Percentiles rank a stretch among this genome's conserved stretches.
These are phyloP conservation scores for Colletotrichum godetiae DNA, from an alignment of 2,329 filamentous ascomycete genomes.

Conservation along the genomic window DNA sequence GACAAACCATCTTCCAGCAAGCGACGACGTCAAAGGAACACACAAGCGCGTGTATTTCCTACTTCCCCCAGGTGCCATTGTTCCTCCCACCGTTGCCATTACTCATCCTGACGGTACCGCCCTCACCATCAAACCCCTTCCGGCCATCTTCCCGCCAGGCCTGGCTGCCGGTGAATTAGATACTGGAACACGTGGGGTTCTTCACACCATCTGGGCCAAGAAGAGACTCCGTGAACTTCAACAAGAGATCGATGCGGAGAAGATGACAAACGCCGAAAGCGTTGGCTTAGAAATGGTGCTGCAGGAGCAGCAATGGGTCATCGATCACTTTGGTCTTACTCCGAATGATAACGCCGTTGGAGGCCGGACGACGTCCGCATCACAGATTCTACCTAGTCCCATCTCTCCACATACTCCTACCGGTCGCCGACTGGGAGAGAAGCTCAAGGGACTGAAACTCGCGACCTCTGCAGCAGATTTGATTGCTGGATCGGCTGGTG, in stretches of 20 bases:
- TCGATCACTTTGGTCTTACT: slow-evolving; percentile 78
- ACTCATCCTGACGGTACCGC: slow-evolving; percentile 50
- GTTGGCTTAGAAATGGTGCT: slow-evolving; percentile 86
- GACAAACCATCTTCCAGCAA: slow-evolving; percentile 74
- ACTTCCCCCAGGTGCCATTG: slow-evolving; percentile 75
- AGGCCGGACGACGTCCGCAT: slow-evolving; percentile 15
- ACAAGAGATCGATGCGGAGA: slow-evolving; percentile 80
- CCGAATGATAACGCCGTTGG: slow-evolving; percentile 49
- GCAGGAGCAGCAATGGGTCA: slow-evolving; percentile 87
- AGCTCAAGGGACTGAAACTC: slow-evolving; percentile 81
- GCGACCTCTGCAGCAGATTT: slow-evolving; percentile 78
- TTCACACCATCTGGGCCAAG: slow-evolving; percentile 93
- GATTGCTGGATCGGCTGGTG: slow-evolving; percentile 63
- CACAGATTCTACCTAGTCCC: slow-evolving; percentile 42
- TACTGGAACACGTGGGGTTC: slow-evolving; percentile 80
- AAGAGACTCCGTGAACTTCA: slow-evolving; percentile 80
- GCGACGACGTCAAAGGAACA: slow-evolving; percentile 61
- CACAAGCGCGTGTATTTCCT: slow-evolving; percentile 82
- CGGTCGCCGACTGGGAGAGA: slow-evolving; percentile 79
- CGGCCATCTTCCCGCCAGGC: slow-evolving; percentile 85
- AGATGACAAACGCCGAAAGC: slow-evolving; percentile 80
- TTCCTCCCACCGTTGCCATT: slow-evolving; percentile 80
- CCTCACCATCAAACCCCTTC: slow-evolving; percentile 79
- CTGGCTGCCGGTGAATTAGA: slow-evolving; percentile 74
- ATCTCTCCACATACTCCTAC: slow-evolving; percentile 73